These are phyloP conservation scores for Allomyces arbusculus DNA, from an alignment of 192 early-diverging fungal species.

Conservation along the genomic window DNA sequence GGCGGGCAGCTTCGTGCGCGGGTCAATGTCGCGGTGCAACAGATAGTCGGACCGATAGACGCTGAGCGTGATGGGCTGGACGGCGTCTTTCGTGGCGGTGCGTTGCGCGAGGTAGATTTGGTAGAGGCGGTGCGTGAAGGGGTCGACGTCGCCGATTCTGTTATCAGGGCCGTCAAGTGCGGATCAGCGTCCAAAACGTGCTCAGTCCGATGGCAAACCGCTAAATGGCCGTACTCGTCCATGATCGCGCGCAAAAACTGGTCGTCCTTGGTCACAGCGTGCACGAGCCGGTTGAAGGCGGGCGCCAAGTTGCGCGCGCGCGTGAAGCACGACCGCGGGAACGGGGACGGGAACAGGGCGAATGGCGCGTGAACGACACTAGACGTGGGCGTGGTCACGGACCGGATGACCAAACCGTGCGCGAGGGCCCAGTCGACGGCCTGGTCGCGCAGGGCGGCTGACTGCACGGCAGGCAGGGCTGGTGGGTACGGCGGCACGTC, in stretches of 20 bases:
- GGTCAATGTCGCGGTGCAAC: constrained; percentile 32
- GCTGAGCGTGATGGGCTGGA: constrained; percentile 44
- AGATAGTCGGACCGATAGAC: constrained; percentile 87
- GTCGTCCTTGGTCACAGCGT: constrained; percentile 52
- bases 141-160: constrained; percentile 56
- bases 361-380: constrained; percentile 62
- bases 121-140: constrained; percentile 58
- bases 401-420: constrained; percentile 60
- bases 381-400: constrained; percentile 14
- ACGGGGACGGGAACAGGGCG: constrained; percentile 66
- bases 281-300: constrained; percentile 58
- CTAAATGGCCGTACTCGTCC: constrained; percentile 25
- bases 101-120: constrained; percentile 48
- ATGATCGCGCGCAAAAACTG: constrained; percentile 52
- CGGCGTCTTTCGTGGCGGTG: constrained; percentile 26
- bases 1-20: constrained; percentile 11
- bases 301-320: constrained; percentile 56
- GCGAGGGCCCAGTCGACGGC: constrained; percentile 69
- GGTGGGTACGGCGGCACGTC: too few relatives aligned
- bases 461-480: too few relatives aligned
- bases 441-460: constrained; percentile 15
- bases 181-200: constrained; percentile 2
- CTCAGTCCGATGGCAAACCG: background rate
- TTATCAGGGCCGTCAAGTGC: background rate
- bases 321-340: constrained; percentile 50